A percentile compares a stretch with the other conserved stretches of the same genome.
Conservation (phyloP, 495 filamentous ascomycete genomes). For the Aspergillus incahuasiensis region DNA sequence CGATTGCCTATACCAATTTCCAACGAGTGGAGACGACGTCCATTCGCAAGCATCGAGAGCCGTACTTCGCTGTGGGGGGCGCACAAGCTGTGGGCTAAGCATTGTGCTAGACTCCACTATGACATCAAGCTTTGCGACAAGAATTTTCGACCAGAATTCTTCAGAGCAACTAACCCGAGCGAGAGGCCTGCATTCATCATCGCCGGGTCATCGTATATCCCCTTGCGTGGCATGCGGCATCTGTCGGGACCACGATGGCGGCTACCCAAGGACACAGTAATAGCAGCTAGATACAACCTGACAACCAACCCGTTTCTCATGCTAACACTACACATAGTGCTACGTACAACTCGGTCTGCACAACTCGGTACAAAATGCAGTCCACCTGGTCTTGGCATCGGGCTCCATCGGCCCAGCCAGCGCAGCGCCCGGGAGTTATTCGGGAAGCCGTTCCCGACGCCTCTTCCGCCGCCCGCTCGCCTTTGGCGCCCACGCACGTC, state of each 20-base stretch:
- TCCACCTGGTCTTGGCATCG: neutral
- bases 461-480: no score
- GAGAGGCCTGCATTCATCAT: neutral
- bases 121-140: neutral
- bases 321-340: no score
- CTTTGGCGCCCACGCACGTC: no score
- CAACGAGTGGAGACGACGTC: neutral
- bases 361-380: no score
- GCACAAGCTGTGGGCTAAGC: neutral
- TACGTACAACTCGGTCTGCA: no score
- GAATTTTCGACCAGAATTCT: neutral
- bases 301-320: no score
- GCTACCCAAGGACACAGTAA: neutral
- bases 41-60: constrained; percentile 1
- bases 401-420: neutral
- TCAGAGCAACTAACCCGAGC: neutral
- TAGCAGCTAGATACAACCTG: no score
- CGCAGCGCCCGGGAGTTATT: neutral
- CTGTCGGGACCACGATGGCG: neutral
- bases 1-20: neutral
- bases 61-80: no score
- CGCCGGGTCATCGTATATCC: neutral
- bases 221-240: neutral
- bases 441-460: constrained; percentile 6
- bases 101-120: constrained; percentile 1